phyloP scores from a whole-genome alignment of 306 rosid species.

The Ziziphus jujuba region DNA sequence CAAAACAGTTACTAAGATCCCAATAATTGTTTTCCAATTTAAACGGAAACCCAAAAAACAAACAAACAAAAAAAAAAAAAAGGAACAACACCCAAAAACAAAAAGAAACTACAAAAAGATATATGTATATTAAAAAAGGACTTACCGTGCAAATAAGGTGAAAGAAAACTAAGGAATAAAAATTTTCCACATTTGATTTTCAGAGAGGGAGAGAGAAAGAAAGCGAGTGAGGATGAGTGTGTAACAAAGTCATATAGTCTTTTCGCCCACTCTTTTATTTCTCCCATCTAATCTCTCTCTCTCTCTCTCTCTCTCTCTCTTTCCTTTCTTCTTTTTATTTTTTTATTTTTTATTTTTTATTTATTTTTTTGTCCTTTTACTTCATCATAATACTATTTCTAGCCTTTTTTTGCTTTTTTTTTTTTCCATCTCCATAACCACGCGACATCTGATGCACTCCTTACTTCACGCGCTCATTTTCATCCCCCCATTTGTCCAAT shows the following conservation, averaged over 20 bases:
- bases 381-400: neutral
- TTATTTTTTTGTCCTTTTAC: neutral
- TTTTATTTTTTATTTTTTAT: too few species aligned
- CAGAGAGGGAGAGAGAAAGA: constrained; percentile 18
- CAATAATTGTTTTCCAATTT: constrained; percentile 11
- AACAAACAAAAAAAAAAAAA: too few species aligned
- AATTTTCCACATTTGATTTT: constrained; percentile 58
- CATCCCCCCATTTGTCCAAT: too few species aligned
- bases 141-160: constrained; percentile 47
- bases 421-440: too few species aligned
- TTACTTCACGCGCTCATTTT: too few species aligned
- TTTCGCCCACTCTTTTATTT: constrained; percentile 11
- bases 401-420: too few species aligned
- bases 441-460: too few species aligned
- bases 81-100: neutral
- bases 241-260: neutral
- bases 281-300: neutral
- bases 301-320: neutral
- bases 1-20: constrained; percentile 41
- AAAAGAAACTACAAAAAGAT: constrained; percentile 21
- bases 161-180: constrained; percentile 21
- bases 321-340: neutral
- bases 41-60: constrained; percentile 18
- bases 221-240: neutral
- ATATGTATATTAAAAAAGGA: too few species aligned